Evolutionary conservation across 768 basidiomycete genomes (phyloP), one percentile per base, ranked within the genome.

Genomic region (Boletus sensibilis): DNA sequence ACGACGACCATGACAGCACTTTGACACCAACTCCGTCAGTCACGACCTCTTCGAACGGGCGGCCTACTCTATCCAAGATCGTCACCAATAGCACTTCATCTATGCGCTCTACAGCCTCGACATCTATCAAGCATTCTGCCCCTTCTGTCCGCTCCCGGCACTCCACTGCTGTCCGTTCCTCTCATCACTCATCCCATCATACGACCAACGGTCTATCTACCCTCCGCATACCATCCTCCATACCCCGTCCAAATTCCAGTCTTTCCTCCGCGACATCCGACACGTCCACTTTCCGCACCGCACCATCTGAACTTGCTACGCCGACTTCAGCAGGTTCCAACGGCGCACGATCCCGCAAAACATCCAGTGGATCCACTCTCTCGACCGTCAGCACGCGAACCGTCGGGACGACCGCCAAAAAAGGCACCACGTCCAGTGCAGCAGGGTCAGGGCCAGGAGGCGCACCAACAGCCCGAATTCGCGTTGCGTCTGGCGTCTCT

Each of bases 231-330:
- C 72, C 70, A n/a, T 55, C 73, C 3, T 21, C 66, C 5, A 25
- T 31, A 5, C 53, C 60, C 2, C 71, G 71, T 21, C 73, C 71
- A 7, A 59, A 21, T 20, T 68, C 73, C 5, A 62, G 48, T n/a
- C 48, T 71, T 16, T 70, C 72, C 12, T 71, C 69, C 0, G 69
- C 73, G 13, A 65, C 48, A 9, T 74, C 70, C 2, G 72, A 71
- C 2, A 52, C 61, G 1, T 53, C 57, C 8, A 73, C 72, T 0
- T 72, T 73, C 58, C 68, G 65, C 23, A 72, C 72, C 1, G 70
- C 72, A 29, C 60, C 27, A 7, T 71, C 69, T 27, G 72, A 71
- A 27, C 53, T 68, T 8, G 21, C 57, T 23, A 71, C 72, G 4
- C 70, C 72, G 9, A 71, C 64, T 6, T 71, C 69, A 7, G 54